Conservation (phyloP, 495 filamentous ascomycete species). For the Podospora australis region DNA sequence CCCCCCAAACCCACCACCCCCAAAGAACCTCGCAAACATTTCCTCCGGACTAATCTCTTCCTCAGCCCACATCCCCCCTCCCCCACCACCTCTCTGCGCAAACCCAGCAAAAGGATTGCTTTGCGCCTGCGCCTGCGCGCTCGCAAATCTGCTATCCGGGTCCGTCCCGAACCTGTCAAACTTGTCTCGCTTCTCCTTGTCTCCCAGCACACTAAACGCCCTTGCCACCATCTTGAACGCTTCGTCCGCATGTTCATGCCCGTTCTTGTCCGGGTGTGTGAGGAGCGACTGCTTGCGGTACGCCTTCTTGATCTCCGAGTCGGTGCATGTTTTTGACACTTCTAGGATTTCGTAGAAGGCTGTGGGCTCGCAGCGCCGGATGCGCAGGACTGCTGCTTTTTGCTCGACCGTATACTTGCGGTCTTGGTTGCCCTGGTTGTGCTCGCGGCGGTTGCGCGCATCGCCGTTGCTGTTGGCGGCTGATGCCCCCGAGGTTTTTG, state of each 20-base stretch:
- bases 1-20: constrained; percentile 62
- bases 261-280: constrained; percentile 97
- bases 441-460: constrained; percentile 52
- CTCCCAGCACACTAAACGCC: constrained; percentile 88
- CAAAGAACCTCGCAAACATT: constrained; percentile 92
- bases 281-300: constrained; percentile 84
- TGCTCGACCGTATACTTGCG: constrained; percentile 86
- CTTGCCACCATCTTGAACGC: constrained; percentile 96
- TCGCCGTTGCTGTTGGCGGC: constrained; percentile 35
- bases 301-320: constrained; percentile 85
- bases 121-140: constrained; percentile 47
- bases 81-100: constrained; percentile 41
- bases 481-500: constrained; percentile 68
- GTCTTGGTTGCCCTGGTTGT: constrained; percentile 91
- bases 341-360: constrained; percentile 88
- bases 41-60: constrained; percentile 96
- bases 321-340: constrained; percentile 56
- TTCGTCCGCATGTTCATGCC: constrained; percentile 92
- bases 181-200: constrained; percentile 81
- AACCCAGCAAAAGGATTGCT: constrained; percentile 71
- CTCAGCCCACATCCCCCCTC: constrained; percentile 56
- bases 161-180: constrained; percentile 87
- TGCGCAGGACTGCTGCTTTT: constrained; percentile 79
- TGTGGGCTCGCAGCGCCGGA: constrained; percentile 73
- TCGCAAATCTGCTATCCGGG: constrained; percentile 77